Conservation (phyloP, 2,329 filamentous ascomycete genomes). For the Periconia macrospinosa region DNA sequence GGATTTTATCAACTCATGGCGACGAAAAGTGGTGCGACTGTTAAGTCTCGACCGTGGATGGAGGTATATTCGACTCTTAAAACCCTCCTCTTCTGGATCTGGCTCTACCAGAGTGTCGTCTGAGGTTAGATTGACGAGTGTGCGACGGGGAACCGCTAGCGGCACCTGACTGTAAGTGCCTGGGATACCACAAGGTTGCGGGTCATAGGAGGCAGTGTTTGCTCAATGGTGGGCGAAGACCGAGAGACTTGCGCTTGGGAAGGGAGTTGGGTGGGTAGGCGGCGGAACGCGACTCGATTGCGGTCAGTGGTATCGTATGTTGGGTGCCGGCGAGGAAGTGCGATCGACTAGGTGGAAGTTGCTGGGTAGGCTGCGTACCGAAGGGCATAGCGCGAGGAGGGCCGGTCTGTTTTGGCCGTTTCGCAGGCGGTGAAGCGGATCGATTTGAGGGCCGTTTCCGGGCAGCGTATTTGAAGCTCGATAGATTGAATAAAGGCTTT, state of each 20-base stretch:
- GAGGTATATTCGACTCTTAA: constrained; percentile 60
- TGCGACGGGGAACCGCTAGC: constrained; percentile 51
- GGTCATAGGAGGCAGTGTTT: constrained; percentile 41
- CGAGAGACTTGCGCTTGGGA: constrained; percentile 76
- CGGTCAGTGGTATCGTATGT: constrained; percentile 61
- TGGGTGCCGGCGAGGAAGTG: no score
- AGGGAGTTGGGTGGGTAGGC: no score
- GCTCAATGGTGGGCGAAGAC: constrained; percentile 78
- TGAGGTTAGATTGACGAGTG: constrained; percentile 41
- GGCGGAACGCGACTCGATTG: constrained; percentile 37
- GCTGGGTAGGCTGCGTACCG: constrained; percentile 62
- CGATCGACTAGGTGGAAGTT: no score
- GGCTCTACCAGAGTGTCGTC: constrained; percentile 58
- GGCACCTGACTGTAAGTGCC: constrained; percentile 70
- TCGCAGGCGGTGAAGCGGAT: constrained; percentile 20
- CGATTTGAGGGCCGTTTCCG: constrained; percentile 32
- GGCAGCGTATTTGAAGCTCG: constrained; percentile 25
- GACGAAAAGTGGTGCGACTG: constrained; percentile 4
- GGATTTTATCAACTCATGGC: constrained; percentile 37
- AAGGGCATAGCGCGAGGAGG: constrained; percentile 43
- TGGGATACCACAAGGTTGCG: constrained; percentile 70
- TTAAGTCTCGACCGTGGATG: constrained; percentile 54
- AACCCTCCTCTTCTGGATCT: constrained; percentile 44
- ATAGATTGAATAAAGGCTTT: constrained; percentile 32
- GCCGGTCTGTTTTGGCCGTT: constrained; percentile 34